Evolutionary conservation across 306 rosid genomes (phyloP), one percentile per base, ranked within the genome.

Genomic region (Pyrus pyrifolia): DNA sequence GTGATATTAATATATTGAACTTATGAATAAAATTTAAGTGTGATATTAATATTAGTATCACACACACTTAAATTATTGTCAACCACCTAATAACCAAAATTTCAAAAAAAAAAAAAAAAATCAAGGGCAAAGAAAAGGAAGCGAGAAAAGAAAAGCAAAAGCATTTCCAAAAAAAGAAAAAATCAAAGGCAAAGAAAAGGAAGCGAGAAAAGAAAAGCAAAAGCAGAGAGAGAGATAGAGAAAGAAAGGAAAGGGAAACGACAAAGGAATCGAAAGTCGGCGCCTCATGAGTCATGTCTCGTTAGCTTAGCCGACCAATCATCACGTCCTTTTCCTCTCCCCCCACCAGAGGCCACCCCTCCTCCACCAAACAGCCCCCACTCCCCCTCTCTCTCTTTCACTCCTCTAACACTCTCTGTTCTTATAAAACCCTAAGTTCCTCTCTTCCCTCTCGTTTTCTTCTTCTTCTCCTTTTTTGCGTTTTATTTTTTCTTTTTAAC

Each of bases 281-380:
- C 93, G 98, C 80, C 89, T 57, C 49, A 25, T 25, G 27, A 25
- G 27, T 25, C 27, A 4, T 83, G 84, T 87, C 87, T 83, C 80
- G 85, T 9, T 23, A 38, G 14, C 67, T 51, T 76, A 57, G 91
- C 98, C 96, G 98, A 89, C 94, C 96, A 91, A 76, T 89, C 83
- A 81, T 75, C 74, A 59, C 85, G 77, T 85, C 92, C 58, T 69
- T 86, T 87, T 88, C 88, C n/a, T 19, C 72, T 27, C 63, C 81
- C 70, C 40, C 59, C 59, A 35, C 40, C 40, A 6, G 9, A 35
- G 40, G 40, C 40, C 55, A 15, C 21, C 55, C 18, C 53, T 6
- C 40, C 9, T 6, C 40, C 40, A 1, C 51, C 27, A 25, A 11
- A 12, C 51, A 12, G 5, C 51, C 15, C 51, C 15, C 0, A 5